phyloP scores from a whole-genome alignment of 176 grass and related monocot genomes.

The Tillandsia fasciculata region DNA sequence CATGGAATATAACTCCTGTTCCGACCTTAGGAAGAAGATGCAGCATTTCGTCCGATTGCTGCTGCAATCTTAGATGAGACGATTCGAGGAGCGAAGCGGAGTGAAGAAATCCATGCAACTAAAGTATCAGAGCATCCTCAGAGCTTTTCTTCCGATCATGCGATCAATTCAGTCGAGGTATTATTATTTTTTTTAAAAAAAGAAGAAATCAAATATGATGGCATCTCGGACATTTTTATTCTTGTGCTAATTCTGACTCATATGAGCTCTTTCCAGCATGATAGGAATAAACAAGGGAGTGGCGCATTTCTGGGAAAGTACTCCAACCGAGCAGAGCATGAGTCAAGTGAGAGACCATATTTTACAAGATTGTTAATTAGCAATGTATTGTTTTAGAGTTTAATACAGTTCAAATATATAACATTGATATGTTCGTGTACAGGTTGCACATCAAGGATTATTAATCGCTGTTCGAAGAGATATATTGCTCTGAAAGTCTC shows the following conservation, averaged over 20 bases:
- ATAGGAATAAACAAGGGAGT: neutral
- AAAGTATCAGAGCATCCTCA: conserved; percentile 8
- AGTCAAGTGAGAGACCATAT: neutral
- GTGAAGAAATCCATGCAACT: conserved; percentile 5
- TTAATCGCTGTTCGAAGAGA: conserved; percentile 46
- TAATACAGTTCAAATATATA: neutral
- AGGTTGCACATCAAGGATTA: conserved; percentile 30
- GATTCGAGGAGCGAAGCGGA: conserved; percentile 15
- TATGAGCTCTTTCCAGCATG: conserved; percentile 8
- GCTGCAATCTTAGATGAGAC: conserved; percentile 8
- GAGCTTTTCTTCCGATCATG: conserved; percentile 21
- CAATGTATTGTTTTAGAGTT: conserved; percentile 1
- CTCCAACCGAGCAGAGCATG: neutral
- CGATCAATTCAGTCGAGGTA: conserved; percentile 13
- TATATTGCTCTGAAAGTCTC: conserved; percentile 69
- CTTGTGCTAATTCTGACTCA: neutral
- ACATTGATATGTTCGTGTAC: conserved; percentile 8
- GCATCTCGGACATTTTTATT: too few species aligned
- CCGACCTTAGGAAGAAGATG: conserved; percentile 22
- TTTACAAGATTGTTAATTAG: neutral
- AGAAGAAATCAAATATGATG: neutral
- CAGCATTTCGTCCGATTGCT: conserved; percentile 6
- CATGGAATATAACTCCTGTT: neutral
- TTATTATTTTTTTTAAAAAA: neutral
- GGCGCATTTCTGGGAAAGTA: neutral